phyloP scores from a whole-genome alignment of 106 monocot species.

The Phalaenopsis aphrodite region DNA sequence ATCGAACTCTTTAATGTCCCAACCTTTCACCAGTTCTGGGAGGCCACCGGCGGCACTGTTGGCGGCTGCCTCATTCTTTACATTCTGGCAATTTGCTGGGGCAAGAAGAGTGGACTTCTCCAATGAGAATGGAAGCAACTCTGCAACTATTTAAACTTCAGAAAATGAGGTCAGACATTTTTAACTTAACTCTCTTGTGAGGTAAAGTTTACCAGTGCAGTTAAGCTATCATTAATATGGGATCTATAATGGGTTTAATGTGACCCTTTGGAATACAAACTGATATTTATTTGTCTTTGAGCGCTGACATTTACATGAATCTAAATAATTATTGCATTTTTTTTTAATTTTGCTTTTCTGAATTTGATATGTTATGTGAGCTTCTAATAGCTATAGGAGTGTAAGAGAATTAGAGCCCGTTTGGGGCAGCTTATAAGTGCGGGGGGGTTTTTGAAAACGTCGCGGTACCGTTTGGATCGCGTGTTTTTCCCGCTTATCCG shows the following conservation, averaged over 20 bases:
- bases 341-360: no score
- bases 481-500: no score
- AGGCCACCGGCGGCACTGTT: background rate
- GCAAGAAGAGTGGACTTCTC: slow-evolving; percentile 20
- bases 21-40: slow-evolving; percentile 13
- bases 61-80: slow-evolving; percentile 6
- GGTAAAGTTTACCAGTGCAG: background rate
- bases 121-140: background rate
- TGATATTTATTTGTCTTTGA: background rate
- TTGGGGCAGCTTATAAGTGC: no score
- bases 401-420: no score
- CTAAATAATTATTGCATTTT: no score
- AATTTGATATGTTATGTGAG: no score
- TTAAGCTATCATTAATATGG: background rate
- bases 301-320: no score
- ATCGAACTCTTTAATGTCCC: slow-evolving; percentile 2
- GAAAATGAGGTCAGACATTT: background rate
- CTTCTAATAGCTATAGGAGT: no score
- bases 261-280: background rate
- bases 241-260: background rate
- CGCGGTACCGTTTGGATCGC: no score
- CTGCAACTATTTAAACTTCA: background rate
- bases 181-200: background rate
- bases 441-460: no score
- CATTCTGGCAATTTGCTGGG: slow-evolving; percentile 16